These are phyloP conservation scores for Boletus patriciae DNA, from an alignment of 768 basidiomycete genomes.

Conservation along the genomic window DNA sequence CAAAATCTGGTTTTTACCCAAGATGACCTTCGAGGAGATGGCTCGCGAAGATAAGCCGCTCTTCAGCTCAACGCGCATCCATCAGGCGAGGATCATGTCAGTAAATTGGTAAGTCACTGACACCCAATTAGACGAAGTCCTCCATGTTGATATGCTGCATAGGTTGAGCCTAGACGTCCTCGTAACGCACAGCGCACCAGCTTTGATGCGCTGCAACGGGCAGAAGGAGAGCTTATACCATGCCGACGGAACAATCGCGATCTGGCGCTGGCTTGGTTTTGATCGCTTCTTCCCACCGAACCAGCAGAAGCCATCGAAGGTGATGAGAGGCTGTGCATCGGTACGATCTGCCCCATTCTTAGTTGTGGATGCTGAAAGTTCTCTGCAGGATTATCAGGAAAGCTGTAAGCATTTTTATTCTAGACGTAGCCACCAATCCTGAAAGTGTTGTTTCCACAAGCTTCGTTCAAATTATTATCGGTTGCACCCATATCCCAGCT, in stretches of 20 bases:
- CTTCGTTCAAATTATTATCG: constrained; percentile 65
- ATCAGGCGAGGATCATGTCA: constrained; percentile 63
- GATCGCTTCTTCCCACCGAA: constrained; percentile 62
- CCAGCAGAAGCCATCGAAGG: constrained; percentile 32
- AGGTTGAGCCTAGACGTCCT: constrained; percentile 63
- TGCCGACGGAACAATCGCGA: constrained; percentile 51
- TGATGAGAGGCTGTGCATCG: constrained; percentile 58
- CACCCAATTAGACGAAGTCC: neutral
- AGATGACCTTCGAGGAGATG: constrained; percentile 37
- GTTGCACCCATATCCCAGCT: constrained; percentile 44
- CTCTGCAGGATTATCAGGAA: constrained; percentile 69
- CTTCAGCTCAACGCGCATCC: constrained; percentile 65
- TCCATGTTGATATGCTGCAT: neutral
- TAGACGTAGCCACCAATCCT: neutral
- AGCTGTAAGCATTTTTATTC: constrained; percentile 51
- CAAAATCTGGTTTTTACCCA: constrained; percentile 71
- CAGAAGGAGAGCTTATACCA: constrained; percentile 27
- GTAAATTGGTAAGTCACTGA: constrained; percentile 52
- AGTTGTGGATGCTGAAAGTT: neutral
- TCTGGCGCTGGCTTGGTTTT: constrained; percentile 71
- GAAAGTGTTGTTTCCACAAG: constrained; percentile 34
- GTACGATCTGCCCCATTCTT: constrained; percentile 38
- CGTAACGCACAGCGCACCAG: constrained; percentile 53
- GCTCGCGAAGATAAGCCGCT: constrained; percentile 73
- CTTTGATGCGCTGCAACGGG: constrained; percentile 41